Evolutionary conservation across 225 moss, liverwort and hornwort genomes (phyloP), one percentile per base, ranked within the genome.

Genomic region (Rhytidiadelphus loreus): DNA sequence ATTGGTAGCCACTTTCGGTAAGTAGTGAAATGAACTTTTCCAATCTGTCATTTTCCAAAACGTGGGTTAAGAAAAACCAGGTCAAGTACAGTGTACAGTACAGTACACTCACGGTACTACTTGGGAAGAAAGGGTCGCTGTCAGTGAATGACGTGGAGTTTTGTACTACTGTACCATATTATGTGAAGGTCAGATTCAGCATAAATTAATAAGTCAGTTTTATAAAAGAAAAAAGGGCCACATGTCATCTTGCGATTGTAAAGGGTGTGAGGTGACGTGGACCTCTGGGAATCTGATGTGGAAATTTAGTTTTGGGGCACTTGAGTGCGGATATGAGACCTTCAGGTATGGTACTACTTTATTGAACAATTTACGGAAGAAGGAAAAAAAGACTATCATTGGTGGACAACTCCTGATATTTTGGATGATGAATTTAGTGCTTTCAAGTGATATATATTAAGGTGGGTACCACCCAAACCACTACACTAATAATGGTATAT

Each of bases 341-440:
- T 64, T 64, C 9, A 17, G 4, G 0, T 18, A 64, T 2, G 1
- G 0, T 7, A 41, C 8, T 43, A 1, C 2, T 28, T 0, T 26
- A 9, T n/a, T n/a, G n/a, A n/a, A n/a, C 9, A 18, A 1, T 48
- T 74, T 50, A 19, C 2, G 4, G 20, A 12, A 32, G 48, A 48
- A 30, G 11, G 11, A 33, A 76, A 35, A 52, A 14, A 8, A 3
- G 9, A 53, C 5, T 0, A 13, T 0, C 22, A 76, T 52, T 76
- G 3, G 22, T 52, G 12, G 13, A 23, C 1, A 50, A 13, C 14
- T 50, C 14, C 9, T 50, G 13, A 41, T 13, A 25, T 15, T 70
- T 41, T 15, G 24, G 3, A 70, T 25, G 25, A 69, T 41, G 24
- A 69, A 25, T 4, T 69, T 2, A n/a, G 6, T 65, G 11, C 35